These are phyloP conservation scores for Rhizopogon salebrosus DNA, from an alignment of 768 basidiomycete genomes.

Conservation along the genomic window DNA sequence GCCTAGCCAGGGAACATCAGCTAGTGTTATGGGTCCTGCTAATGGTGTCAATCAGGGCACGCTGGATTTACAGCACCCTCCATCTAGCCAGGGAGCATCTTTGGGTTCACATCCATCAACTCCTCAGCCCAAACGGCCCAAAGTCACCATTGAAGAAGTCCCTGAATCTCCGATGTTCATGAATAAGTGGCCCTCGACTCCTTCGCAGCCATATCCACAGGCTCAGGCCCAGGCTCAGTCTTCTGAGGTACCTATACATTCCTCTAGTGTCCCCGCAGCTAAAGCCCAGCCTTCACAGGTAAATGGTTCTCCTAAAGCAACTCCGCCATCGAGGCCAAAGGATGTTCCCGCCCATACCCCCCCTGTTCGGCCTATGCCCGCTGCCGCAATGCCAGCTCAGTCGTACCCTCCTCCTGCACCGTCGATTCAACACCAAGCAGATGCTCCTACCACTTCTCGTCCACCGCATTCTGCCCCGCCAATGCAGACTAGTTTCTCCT, in stretches of 20 bases:
- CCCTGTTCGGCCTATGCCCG: not conserved
- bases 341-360: slow-evolving; percentile 4
- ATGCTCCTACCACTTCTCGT: slow-evolving; percentile 10
- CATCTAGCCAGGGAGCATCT: not conserved
- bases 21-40: not conserved
- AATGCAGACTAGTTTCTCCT: slow-evolving; percentile 11
- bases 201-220: slow-evolving; percentile 3
- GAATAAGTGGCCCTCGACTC: slow-evolving; percentile 7
- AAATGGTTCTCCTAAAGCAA: slow-evolving; percentile 9
- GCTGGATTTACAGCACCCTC: not conserved
- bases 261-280: not conserved
- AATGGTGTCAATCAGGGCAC: not conserved
- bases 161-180: slow-evolving; percentile 13
- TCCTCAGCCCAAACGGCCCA: slow-evolving; percentile 15
- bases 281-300: slow-evolving; percentile 8
- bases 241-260: slow-evolving; percentile 6
- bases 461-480: slow-evolving; percentile 18
- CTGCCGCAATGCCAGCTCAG: not conserved
- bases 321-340: slow-evolving; percentile 17
- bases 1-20: not conserved
- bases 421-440: slow-evolving; percentile 5
- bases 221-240: slow-evolving; percentile 5
- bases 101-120: not conserved
- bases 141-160: slow-evolving; percentile 24
- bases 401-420: not conserved